Evolutionary conservation across 345 rosid genomes (phyloP), one percentile per base, ranked within the genome.

Genomic region (Lumnitzera littorea): DNA sequence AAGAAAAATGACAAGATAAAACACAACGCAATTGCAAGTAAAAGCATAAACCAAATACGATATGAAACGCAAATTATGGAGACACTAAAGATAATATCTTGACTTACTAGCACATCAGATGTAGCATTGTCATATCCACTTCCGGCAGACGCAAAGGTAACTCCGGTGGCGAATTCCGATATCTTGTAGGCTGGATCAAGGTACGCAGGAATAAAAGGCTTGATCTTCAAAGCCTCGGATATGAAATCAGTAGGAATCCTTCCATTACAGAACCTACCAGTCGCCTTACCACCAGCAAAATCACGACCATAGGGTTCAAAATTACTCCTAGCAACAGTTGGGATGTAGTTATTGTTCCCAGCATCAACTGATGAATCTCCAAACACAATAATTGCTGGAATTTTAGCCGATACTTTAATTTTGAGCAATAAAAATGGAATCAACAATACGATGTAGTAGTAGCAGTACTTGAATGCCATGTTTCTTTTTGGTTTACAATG

Each of bases 311-410:
- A 85, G 11, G 91, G 91, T 70, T 62, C 62, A 23, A 85, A 85
- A 48, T 85, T 74, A 76, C 81, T 73, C 80, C 73, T 74, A 1
- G 79, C 76, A 43, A 82, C 31, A 0, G 91, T 82, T 25, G 76
- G 67, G 46, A 82, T 73, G 72, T 58, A 71, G 69, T 85, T 80
- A 73, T 85, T 82, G 71, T 85, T 82, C 20, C 87, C 86, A 8
- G 86, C 74, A 53, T 85, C 88, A 4, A 82, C 86, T 12, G 86
- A 72, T 12, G 91, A 85, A 71, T 82, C 91, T 14, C 88, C 88
- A 29, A 85, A 85, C 69, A 80, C 88, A 17, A 85, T 80, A 56
- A 80, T 53, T 46, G 86, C 88, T 15, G 88, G 84, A 48, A 78
- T 71, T 62, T 72, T 68, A 24, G 77, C 82, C 36, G 64, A 62